Evolutionary conservation across 257 asterid genomes (phyloP).

Genomic region (Penstemon barbatus): DNA sequence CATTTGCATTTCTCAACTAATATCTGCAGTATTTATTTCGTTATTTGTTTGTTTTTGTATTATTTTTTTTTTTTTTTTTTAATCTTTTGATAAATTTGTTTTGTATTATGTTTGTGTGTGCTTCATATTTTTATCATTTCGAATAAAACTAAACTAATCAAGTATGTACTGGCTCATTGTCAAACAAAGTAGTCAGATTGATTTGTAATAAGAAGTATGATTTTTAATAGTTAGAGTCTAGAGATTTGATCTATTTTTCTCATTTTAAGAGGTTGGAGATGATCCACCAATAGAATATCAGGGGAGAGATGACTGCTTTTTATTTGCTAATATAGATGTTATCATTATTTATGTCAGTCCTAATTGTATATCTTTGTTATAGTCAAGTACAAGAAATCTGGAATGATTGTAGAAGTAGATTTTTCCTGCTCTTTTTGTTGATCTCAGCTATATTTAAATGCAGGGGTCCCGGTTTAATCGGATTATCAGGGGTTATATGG

Average conservation of each 20-base stretch:
- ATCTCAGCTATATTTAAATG: conserved; percentile 18
- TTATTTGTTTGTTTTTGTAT: background rate
- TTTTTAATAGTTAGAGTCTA: too few relatives aligned
- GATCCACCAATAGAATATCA: too few relatives aligned
- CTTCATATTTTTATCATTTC: conserved; percentile 2
- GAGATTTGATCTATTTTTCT: too few relatives aligned
- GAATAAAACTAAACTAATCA: background rate
- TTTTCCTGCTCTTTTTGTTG: conserved; percentile 26
- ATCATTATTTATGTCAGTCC: background rate
- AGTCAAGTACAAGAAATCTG: background rate
- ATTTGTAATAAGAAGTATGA: too few relatives aligned
- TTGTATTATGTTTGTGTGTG: conserved; percentile 4
- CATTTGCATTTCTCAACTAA: background rate
- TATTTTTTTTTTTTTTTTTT: background rate
- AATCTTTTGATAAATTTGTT: conserved; percentile 9
- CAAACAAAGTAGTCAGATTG: too few relatives aligned
- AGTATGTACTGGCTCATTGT: too few relatives aligned
- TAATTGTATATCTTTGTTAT: background rate
- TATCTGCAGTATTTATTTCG: background rate
- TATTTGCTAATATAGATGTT: too few relatives aligned
- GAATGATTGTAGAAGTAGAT: background rate
- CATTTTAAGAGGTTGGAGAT: too few relatives aligned
- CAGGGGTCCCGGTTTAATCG: conserved; percentile 68
- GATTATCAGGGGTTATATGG: conserved; percentile 66
- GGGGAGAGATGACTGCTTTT: too few relatives aligned